phyloP scores from a whole-genome alignment of 2,329 filamentous ascomycete species.

The Coccinonectria pachysandricola region DNA sequence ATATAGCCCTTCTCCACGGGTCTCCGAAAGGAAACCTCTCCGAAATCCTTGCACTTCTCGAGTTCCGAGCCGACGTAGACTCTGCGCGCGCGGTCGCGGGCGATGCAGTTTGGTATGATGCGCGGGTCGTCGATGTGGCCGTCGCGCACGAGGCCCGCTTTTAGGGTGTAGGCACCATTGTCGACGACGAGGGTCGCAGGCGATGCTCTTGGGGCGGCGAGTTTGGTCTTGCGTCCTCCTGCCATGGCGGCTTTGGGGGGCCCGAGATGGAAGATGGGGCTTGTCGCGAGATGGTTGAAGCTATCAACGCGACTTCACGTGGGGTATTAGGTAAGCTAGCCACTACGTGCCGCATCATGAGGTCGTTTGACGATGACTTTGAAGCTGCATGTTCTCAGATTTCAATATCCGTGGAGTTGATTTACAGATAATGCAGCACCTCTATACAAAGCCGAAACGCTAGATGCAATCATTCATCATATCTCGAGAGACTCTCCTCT shows the following conservation, averaged over 20 bases:
- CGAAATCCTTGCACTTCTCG: conserved; percentile 73
- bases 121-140: conserved; percentile 45
- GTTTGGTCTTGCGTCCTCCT: conserved; percentile 42
- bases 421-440: conserved; percentile 15
- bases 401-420: not conserved
- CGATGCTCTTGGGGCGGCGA: conserved; percentile 41
- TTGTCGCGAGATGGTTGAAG: no score
- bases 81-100: conserved; percentile 67
- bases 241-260: conserved; percentile 24
- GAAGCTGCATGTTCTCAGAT: no score
- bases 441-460: conserved; percentile 6
- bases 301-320: conserved; percentile 14
- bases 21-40: conserved; percentile 74
- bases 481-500: not conserved
- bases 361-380: no score
- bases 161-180: conserved; percentile 86
- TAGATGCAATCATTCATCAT: conserved; percentile 1
- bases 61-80: conserved; percentile 74
- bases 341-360: no score
- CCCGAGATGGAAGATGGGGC: not conserved
- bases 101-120: conserved; percentile 80
- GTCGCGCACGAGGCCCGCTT: conserved; percentile 65
- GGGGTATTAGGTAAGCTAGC: conserved; percentile 1
- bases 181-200: conserved; percentile 74
- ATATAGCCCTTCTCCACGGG: conserved; percentile 92